These are phyloP conservation scores for Prunus persica DNA, from an alignment of 306 rosid genomes.

Conservation along the genomic window DNA sequence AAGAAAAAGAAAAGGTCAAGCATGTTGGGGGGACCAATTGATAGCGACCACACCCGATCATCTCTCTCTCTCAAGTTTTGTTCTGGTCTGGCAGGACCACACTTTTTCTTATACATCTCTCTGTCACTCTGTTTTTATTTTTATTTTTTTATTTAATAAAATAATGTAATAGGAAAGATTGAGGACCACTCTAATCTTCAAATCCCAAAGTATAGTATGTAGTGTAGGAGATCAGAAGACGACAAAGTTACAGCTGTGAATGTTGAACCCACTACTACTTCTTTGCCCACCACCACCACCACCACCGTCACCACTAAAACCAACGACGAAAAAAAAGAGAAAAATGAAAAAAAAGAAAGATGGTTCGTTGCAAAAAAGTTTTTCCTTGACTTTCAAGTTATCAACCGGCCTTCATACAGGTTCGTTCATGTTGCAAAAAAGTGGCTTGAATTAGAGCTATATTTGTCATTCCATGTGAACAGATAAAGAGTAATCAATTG, in stretches of 20 bases:
- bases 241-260: conserved; percentile 62
- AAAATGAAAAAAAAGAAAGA: not conserved
- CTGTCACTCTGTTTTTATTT: not conserved
- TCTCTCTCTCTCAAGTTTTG: not conserved
- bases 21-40: conserved; percentile 13
- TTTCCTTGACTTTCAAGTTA: not conserved
- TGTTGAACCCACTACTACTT: conserved; percentile 39
- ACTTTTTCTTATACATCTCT: not conserved
- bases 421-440: no score
- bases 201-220: not conserved
- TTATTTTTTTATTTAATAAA: not conserved
- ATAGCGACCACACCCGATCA: conserved; percentile 25
- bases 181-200: conserved; percentile 16
- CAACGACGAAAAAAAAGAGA: not conserved
- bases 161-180: not conserved
- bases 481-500: no score
- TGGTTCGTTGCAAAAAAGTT: no score
- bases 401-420: no score
- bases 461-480: no score
- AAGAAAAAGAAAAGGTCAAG: conserved; percentile 30
- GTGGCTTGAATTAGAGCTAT: no score
- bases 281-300: not conserved
- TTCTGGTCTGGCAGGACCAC: conserved; percentile 3
- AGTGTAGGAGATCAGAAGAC: conserved; percentile 22
- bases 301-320: conserved; percentile 20